Percentiles rank a stretch among this genome's conserved stretches.
These are phyloP conservation scores for Fusarium sp. DNA, from an alignment of 2,329 filamentous ascomycete genomes.

Conservation along the genomic window DNA sequence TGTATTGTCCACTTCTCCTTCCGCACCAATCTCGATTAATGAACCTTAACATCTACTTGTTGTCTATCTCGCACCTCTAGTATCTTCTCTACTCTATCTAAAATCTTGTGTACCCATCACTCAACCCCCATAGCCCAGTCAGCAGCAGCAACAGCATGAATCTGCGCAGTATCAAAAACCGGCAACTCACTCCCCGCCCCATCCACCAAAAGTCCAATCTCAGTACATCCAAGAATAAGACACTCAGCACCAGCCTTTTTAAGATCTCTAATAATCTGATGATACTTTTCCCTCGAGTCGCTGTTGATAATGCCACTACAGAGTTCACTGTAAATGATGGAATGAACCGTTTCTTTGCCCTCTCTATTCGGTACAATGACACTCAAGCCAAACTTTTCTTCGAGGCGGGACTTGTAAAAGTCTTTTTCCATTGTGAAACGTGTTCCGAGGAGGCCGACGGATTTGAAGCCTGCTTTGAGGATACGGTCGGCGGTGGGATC, in stretches of 20 bases:
- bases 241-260: conserved; percentile 32
- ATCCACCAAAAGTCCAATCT: conserved; percentile 40
- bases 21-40: neutral
- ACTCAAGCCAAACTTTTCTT: conserved; percentile 12
- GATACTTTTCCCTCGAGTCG: conserved; percentile 25
- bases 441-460: conserved; percentile 38
- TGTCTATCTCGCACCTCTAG: neutral
- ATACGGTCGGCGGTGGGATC: conserved; percentile 40
- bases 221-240: conserved; percentile 44
- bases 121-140: conserved; percentile 39
- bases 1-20: neutral
- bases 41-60: neutral
- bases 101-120: neutral
- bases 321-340: conserved; percentile 38
- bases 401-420: conserved; percentile 37
- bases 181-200: conserved; percentile 25
- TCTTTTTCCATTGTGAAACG: conserved; percentile 43
- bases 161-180: conserved; percentile 39
- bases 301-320: conserved; percentile 36
- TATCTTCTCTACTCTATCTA: neutral
- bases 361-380: conserved; percentile 23
- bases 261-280: conserved; percentile 19
- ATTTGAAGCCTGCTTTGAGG: conserved; percentile 17
- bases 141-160: conserved; percentile 41
- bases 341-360: conserved; percentile 26